Evolutionary conservation across 2,329 filamentous ascomycete genomes (phyloP).

Genomic region (Fusarium concolor): DNA sequence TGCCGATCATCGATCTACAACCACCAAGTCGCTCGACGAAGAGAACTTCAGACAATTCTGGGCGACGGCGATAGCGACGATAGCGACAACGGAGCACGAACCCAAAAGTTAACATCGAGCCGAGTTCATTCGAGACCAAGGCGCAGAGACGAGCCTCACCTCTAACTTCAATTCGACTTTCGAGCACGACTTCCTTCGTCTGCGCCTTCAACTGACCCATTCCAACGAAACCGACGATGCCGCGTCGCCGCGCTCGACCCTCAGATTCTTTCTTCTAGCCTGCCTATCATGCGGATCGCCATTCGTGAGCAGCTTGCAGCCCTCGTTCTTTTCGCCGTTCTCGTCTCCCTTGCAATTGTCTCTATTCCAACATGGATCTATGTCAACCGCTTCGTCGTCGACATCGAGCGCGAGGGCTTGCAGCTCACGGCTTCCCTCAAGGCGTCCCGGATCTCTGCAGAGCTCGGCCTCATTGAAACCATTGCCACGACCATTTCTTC

Average conservation of each 20-base stretch:
- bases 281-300: constrained; percentile 77
- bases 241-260: constrained; percentile 40
- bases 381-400: constrained; percentile 65
- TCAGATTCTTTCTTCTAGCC: constrained; percentile 39
- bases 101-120: not conserved
- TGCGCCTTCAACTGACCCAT: constrained; percentile 13
- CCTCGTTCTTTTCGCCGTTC: constrained; percentile 80
- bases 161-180: not conserved
- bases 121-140: constrained; percentile 7
- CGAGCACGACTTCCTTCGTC: constrained; percentile 20
- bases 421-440: constrained; percentile 87
- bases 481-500: constrained; percentile 79
- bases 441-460: constrained; percentile 81
- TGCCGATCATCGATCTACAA: constrained; percentile 43
- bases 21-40: constrained; percentile 26
- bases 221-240: constrained; percentile 43
- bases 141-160: constrained; percentile 7
- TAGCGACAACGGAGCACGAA: constrained; percentile 8
- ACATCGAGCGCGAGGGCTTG: constrained; percentile 70
- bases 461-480: constrained; percentile 82
- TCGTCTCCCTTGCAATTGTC: constrained; percentile 80
- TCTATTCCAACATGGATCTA: constrained; percentile 79
- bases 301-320: constrained; percentile 88
- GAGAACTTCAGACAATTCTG: constrained; percentile 10
- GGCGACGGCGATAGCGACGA: constrained; percentile 14